A percentile compares a stretch with the other conserved stretches of the same genome.
phyloP scores from a whole-genome alignment of 169 alveolate genomes.

The Cryptosporidium bovis region DNA sequence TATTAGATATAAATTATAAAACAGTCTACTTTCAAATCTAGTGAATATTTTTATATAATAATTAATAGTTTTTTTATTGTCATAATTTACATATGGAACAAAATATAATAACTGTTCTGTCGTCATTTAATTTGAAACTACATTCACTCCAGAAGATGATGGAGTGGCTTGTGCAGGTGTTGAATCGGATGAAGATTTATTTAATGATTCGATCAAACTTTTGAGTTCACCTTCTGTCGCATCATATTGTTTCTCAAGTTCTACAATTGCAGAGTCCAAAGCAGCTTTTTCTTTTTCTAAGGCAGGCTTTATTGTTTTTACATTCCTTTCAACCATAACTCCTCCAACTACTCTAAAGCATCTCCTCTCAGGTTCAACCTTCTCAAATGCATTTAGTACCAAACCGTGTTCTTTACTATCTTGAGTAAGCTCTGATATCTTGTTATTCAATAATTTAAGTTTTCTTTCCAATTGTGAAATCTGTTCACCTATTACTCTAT shows the following conservation, averaged over 20 bases:
- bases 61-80: background rate
- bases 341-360: slow-evolving; percentile 91
- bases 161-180: background rate
- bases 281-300: slow-evolving; percentile 81
- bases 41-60: no score
- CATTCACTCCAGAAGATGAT: slow-evolving; percentile 9
- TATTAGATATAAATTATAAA: no score
- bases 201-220: slow-evolving; percentile 14
- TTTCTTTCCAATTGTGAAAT: slow-evolving; percentile 79
- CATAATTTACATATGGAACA: no score
- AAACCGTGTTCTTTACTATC: slow-evolving; percentile 87
- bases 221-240: slow-evolving; percentile 50
- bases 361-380: slow-evolving; percentile 86
- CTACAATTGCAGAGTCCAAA: slow-evolving; percentile 47
- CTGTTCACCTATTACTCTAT: slow-evolving; percentile 7
- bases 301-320: slow-evolving; percentile 89
- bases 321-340: slow-evolving; percentile 90
- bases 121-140: background rate
- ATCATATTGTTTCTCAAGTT: slow-evolving; percentile 71
- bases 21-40: no score
- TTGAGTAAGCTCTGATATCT: slow-evolving; percentile 86
- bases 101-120: background rate
- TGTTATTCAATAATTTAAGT: slow-evolving; percentile 76
- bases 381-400: slow-evolving; percentile 86
- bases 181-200: background rate